Percentiles rank a stretch among this genome's conserved stretches.
Evolutionary conservation across 1,284 basidiomycete genomes (phyloP).

Genomic region (Exobasidium rhododendri): DNA sequence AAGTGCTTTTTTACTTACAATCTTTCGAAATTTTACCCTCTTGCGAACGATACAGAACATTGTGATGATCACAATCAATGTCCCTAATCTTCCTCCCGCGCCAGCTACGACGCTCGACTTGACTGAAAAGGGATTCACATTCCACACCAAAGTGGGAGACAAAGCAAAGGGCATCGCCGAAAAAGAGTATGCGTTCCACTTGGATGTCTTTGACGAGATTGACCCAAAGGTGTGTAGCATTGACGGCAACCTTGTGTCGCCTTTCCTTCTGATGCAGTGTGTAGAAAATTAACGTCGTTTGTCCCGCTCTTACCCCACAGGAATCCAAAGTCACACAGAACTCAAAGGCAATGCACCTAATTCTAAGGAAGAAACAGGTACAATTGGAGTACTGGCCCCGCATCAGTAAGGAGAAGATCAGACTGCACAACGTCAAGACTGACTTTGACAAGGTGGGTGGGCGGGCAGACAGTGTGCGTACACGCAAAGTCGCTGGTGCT

Average conservation of each 20-base stretch:
- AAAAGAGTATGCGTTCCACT: constrained; percentile 46
- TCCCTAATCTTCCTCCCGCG: constrained; percentile 46
- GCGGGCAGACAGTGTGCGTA: neutral
- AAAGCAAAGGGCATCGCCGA: constrained; percentile 39
- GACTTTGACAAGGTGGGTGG: constrained; percentile 50
- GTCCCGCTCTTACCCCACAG: too few relatives aligned
- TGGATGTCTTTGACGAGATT: constrained; percentile 54
- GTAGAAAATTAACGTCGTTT: too few relatives aligned
- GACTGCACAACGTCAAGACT: constrained; percentile 56
- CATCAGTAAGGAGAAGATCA: constrained; percentile 54
- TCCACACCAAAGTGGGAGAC: constrained; percentile 41
- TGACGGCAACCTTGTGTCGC: too few relatives aligned
- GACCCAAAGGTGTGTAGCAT: constrained; percentile 57
- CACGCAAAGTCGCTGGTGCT: neutral
- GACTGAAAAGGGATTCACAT: constrained; percentile 37
- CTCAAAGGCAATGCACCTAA: constrained; percentile 49
- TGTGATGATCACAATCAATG: constrained; percentile 54
- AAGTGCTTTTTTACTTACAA: too few relatives aligned
- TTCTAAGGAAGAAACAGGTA: constrained; percentile 49
- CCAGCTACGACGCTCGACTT: constrained; percentile 51
- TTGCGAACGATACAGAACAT: constrained; percentile 28
- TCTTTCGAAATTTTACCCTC: constrained; percentile 7
- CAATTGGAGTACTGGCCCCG: constrained; percentile 55
- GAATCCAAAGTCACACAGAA: constrained; percentile 45
- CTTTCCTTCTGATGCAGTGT: too few relatives aligned